Evolutionary conservation across 495 filamentous ascomycete species (phyloP), one percentile per base, ranked within the genome.

Genomic region (Parathielavia hyrcaniae): DNA sequence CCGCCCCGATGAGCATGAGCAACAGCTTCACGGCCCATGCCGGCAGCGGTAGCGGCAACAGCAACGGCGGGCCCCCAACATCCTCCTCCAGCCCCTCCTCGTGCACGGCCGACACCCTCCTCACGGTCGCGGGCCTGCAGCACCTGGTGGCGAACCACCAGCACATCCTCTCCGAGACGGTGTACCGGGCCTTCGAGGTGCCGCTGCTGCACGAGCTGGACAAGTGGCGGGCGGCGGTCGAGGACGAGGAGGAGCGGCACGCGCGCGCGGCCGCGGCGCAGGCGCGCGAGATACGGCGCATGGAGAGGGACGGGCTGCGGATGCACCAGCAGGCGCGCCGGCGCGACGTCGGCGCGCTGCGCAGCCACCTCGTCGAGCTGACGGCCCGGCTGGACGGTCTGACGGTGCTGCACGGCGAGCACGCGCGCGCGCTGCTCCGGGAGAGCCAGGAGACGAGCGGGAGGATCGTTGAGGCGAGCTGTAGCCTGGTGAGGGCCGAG

Each of bases 101-200:
- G 17, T 84, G 82, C 69, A 85, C 82, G 1, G 83, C 81, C 10
- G 81, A 84, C 67, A 73, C 74, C 22, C 67, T 86, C 17, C 68
- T 86, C 36, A 75, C 79, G 38, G 77, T 80, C 11, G 77, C 79
- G 38, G 83, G 83, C n/a, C 71, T 86, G 44, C 83, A 86, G 61
- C 81, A 86, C 61, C 69, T 86, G 26, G 77, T 85, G 20, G 82
- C 81, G 13, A 86, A 84, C 66, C 83, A 86, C 67, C 81, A 83
- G 65, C 80, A 84, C 58, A 84, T 86, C 58, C 72, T 86, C 0
- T 75, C 71, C 22, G 82, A 86, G 62, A 82, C 79, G 5, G 78
- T 86, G n/a, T 85, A 86, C 67, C 71, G 82, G 17, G 75, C 74
- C 44, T 86, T 86, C 61, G 83, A 86, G 65, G 83, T 85, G 9